Conservation (phyloP, 805 yeast species). For the Metschnikowia shivogae region DNA sequence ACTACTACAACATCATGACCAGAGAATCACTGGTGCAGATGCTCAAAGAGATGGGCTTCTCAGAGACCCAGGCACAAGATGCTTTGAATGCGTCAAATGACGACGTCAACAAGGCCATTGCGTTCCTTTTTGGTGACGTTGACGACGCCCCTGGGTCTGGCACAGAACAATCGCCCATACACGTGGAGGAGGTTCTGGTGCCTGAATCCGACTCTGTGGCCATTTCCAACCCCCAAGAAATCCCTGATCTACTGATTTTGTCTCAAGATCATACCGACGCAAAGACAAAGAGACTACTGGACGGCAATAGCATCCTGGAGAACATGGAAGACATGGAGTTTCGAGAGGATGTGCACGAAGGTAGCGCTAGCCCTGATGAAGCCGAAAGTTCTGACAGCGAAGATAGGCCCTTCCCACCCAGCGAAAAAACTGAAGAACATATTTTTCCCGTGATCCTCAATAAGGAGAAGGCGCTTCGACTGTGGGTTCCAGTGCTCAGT, state of each 20-base stretch:
- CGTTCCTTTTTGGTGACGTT: slow-evolving; percentile 18
- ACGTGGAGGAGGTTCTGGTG: slow-evolving; percentile 2
- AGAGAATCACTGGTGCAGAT: slow-evolving; percentile 9
- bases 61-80: slow-evolving; percentile 14
- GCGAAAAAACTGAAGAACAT: slow-evolving; percentile 10
- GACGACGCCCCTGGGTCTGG: slow-evolving; percentile 11
- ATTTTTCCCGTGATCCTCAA: slow-evolving; percentile 12
- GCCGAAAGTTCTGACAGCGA: slow-evolving; percentile 4
- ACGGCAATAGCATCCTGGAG: slow-evolving; percentile 7
- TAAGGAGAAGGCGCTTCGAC: slow-evolving; percentile 9
- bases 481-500: slow-evolving; percentile 39
- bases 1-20: slow-evolving; percentile 7
- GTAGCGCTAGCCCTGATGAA: slow-evolving; percentile 5
- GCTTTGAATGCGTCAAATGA: slow-evolving; percentile 16
- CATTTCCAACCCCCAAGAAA: slow-evolving; percentile 27
- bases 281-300: slow-evolving; percentile 4
- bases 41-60: slow-evolving; percentile 20
- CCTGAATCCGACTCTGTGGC: slow-evolving; percentile 20
- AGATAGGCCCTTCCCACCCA: slow-evolving; percentile 9
- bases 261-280: not conserved
- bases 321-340: not conserved
- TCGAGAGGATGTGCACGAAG: slow-evolving; percentile 4
- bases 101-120: slow-evolving; percentile 18
- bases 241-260: slow-evolving; percentile 24
- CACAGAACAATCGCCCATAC: slow-evolving; percentile 10